Evolutionary conservation across 352 stramenopile species (phyloP).

Genomic region (Phytophthora quininea): DNA sequence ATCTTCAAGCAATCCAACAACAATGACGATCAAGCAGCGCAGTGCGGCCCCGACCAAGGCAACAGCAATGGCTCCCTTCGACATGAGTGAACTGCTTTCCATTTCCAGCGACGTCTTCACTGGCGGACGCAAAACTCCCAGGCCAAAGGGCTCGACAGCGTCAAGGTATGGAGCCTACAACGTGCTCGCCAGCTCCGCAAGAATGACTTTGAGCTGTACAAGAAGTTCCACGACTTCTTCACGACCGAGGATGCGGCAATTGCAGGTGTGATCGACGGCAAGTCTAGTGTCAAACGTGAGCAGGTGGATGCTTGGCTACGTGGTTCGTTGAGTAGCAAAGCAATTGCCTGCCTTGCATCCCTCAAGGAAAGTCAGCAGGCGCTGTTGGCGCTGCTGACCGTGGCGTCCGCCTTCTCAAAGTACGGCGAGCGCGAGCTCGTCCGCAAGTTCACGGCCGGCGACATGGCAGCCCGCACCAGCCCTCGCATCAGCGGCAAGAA

Average conservation of each 20-base stretch:
- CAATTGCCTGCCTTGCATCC: not conserved
- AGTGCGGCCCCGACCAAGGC: no score
- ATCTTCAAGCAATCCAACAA: not conserved
- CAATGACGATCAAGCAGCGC: not conserved
- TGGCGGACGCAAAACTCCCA: not conserved
- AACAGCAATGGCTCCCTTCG: no score
- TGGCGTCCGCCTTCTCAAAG: not conserved
- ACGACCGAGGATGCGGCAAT: not conserved
- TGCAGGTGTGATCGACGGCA: not conserved
- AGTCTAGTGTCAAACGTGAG: not conserved
- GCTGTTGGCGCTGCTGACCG: not conserved
- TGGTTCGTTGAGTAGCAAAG: not conserved
- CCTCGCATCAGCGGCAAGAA: no score
- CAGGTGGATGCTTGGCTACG: not conserved
- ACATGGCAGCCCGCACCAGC: no score
- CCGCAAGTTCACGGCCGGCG: not conserved
- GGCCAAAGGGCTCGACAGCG: not conserved
- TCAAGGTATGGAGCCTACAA: not conserved
- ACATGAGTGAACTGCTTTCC: not conserved
- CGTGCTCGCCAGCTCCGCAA: not conserved
- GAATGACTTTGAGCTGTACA: not conserved
- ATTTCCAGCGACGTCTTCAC: not conserved
- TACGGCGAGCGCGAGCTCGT: not conserved
- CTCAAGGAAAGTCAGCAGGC: not conserved
- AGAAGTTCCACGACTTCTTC: conserved; percentile 1